These are phyloP conservation scores for rapeseed (Brassica napus) DNA, from an alignment of 345 rosid genomes.

Conservation along the genomic window DNA sequence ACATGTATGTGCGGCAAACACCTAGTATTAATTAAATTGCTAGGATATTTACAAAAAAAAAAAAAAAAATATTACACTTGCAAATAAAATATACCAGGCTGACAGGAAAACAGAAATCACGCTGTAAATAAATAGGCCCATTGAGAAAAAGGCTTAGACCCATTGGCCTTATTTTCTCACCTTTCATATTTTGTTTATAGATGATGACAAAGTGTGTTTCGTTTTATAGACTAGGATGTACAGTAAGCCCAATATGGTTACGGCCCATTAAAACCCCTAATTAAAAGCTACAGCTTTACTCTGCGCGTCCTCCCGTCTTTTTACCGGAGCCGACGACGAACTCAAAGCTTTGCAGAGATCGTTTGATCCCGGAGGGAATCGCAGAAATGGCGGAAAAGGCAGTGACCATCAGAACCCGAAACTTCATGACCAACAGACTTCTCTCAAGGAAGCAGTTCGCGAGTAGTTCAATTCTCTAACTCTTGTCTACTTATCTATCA, in stretches of 20 bases:
- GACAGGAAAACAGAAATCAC: not conserved
- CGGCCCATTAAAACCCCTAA: conserved; percentile 17
- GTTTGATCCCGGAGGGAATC: conserved; percentile 18
- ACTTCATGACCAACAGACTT: conserved; percentile 97
- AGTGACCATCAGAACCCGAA: conserved; percentile 80
- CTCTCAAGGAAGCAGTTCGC: conserved; percentile 97
- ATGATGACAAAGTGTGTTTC: too few relatives aligned
- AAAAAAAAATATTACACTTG: too few relatives aligned
- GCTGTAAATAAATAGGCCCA: not conserved
- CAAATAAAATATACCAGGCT: not conserved
- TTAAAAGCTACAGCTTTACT: too few relatives aligned
- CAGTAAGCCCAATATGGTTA: too few relatives aligned
- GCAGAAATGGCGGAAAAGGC: conserved; percentile 83
- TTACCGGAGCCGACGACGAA: conserved; percentile 44
- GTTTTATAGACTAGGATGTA: too few relatives aligned
- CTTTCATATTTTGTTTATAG: not conserved
- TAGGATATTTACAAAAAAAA: too few relatives aligned
- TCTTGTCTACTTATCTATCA: not conserved
- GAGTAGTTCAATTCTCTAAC: conserved; percentile 44
- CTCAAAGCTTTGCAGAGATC: conserved; percentile 14
- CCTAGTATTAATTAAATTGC: not conserved
- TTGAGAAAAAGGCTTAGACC: not conserved
- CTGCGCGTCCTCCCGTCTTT: too few relatives aligned
- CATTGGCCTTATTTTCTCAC: not conserved
- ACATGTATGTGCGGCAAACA: too few relatives aligned